Evolutionary conservation across 106 monocot species (phyloP), one percentile per base, ranked within the genome.

Genomic region (Allium cepa): DNA sequence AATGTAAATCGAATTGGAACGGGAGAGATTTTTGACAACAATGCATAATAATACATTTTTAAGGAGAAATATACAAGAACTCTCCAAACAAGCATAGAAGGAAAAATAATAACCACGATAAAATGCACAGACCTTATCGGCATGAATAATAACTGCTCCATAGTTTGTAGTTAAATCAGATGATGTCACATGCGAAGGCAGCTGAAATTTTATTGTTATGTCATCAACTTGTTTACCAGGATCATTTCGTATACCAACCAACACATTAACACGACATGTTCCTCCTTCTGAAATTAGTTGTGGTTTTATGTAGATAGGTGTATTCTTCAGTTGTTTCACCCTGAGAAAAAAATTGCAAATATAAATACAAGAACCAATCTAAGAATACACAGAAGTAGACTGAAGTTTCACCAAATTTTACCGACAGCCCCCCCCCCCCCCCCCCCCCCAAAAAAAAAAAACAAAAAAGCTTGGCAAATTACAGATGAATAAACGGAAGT

Each of bases 281-380:
- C 95, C 91, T 48, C 72, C 73, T 79, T 79, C 78, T 11, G 85
- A 88, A 58, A 71, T 82, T 55, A 92, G 57, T 65, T 96, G 96
- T 10, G 96, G 91, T 70, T 96, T 96, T 69, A 96, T 79, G 70
- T 96, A 96, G 16, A 96, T 83, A 26, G 96, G 96, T 59, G 68
- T 76, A 45, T 72, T 84, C 73, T 88, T 96, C 77, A 96, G 79
- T 9, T 84, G 85, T 68, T 96, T 96, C 7, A 92, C 82, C 76
- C 96, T 95, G 80, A 26, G 7, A 8, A 56, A 46, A 56, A 56
- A 69, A 36, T 1, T 36, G 4, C 36, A 36, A 36, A 36, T 36
- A 36, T 36, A 36, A 36, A 1, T 36, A 36, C 36, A 36, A 36
- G 36, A 36, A 36, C 36, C 36, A 36, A 36, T 36, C 36, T 36